Conservation (phyloP, 2,329 filamentous ascomycete genomes). For the Phialemonium atrogriseum region DNA sequence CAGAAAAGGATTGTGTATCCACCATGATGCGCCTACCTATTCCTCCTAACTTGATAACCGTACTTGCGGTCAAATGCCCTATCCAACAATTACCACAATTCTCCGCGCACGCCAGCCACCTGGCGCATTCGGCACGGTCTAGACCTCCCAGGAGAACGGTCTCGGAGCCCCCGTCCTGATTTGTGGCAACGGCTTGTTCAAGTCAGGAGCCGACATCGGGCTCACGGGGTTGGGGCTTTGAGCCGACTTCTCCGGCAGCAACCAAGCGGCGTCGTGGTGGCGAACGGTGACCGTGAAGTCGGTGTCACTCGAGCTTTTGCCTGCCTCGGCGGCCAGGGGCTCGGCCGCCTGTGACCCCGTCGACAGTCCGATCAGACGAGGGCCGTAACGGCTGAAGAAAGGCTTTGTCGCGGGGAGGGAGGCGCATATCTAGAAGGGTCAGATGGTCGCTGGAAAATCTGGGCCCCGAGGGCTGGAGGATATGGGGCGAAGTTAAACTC, state of each 20-base stretch:
- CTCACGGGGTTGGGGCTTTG: neutral
- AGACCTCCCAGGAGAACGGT: conserved; percentile 2
- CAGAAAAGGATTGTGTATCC: no score
- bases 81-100: no score
- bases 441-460: no score
- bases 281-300: no score
- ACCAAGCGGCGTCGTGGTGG: neutral
- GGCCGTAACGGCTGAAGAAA: conserved; percentile 30
- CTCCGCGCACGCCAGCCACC: no score
- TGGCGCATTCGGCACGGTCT: neutral
- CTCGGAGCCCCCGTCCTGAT: neutral
- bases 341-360: conserved; percentile 5
- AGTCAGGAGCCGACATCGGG: neutral
- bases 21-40: no score
- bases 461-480: no score
- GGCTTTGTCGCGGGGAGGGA: conserved; percentile 35
- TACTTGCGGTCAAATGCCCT: no score
- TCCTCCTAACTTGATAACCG: no score
- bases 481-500: conserved; percentile 9
- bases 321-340: conserved; percentile 6
- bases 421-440: conserved; percentile 28
- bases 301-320: no score
- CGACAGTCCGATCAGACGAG: conserved; percentile 14
- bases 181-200: conserved; percentile 1
- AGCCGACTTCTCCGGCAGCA: neutral